Conservation (phyloP, 768 basidiomycete genomes). For the Auriculariales sp. region DNA sequence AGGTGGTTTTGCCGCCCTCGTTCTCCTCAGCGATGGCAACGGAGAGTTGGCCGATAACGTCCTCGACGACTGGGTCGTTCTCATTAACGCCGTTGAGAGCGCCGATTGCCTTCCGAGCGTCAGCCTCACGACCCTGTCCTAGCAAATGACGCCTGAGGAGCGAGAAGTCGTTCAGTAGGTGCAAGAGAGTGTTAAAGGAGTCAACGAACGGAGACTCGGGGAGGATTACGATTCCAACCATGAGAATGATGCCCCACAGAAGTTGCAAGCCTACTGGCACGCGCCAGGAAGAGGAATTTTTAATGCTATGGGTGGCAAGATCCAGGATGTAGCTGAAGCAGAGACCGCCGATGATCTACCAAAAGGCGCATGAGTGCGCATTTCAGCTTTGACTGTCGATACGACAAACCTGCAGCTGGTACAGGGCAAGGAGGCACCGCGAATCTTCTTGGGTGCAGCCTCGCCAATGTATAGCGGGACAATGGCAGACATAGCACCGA, state of each 20-base stretch:
- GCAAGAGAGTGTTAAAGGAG: too few relatives aligned
- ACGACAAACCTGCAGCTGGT: slow-evolving; percentile 46
- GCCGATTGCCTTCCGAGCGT: slow-evolving; percentile 51
- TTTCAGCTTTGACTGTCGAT: not conserved
- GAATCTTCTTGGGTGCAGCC: slow-evolving; percentile 58
- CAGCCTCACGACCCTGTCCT: slow-evolving; percentile 33
- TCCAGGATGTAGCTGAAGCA: slow-evolving; percentile 63
- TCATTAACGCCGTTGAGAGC: slow-evolving; percentile 46
- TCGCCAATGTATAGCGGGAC: slow-evolving; percentile 56
- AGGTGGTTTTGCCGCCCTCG: slow-evolving; percentile 65
- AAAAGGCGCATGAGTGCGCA: not conserved
- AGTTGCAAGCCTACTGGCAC: slow-evolving; percentile 50
- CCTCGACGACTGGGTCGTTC: slow-evolving; percentile 43
- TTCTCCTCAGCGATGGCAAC: slow-evolving; percentile 58
- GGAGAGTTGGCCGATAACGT: slow-evolving; percentile 48
- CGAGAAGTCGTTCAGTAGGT: not conserved
- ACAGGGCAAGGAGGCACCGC: slow-evolving; percentile 61
- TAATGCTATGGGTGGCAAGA: slow-evolving; percentile 42
- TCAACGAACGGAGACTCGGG: slow-evolving; percentile 59
- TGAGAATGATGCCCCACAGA: slow-evolving; percentile 48
- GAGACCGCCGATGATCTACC: slow-evolving; percentile 25
- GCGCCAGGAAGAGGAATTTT: slow-evolving; percentile 53
- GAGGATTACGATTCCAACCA: slow-evolving; percentile 59
- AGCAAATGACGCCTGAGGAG: slow-evolving; percentile 50
- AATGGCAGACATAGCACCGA: slow-evolving; percentile 46